Percentiles rank a stretch among this genome's conserved stretches.
phyloP scores from a whole-genome alignment of 495 filamentous ascomycete species.

The Immersiella caudata region DNA sequence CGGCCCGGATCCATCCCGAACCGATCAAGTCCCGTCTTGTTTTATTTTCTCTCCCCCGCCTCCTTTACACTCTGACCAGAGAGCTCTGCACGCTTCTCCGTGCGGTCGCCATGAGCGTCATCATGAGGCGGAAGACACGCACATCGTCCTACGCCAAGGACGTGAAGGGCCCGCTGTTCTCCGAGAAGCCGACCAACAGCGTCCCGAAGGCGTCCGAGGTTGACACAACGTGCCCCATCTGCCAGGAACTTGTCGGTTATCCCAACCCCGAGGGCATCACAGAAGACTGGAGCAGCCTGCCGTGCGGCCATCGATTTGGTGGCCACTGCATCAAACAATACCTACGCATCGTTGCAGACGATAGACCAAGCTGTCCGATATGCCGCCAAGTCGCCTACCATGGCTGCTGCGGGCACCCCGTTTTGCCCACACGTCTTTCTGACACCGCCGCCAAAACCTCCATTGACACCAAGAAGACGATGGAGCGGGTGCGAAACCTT shows the following conservation, averaged over 20 bases:
- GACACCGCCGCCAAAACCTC: neutral
- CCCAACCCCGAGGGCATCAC: conserved; percentile 41
- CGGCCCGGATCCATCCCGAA: neutral
- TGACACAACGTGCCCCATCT: conserved; percentile 47
- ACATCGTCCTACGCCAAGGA: conserved; percentile 6
- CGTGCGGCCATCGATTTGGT: conserved; percentile 51
- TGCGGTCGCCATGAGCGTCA: conserved; percentile 9
- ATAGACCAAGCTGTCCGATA: conserved; percentile 43
- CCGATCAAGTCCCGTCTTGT: neutral
- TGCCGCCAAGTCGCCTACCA: conserved; percentile 45
- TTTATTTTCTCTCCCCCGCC: neutral
- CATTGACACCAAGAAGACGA: neutral
- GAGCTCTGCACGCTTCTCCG: neutral
- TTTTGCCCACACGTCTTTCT: conserved; percentile 31
- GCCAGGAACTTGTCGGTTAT: conserved; percentile 45
- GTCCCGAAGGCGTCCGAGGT: conserved; percentile 20
- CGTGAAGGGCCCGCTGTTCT: conserved; percentile 18
- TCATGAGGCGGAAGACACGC: conserved; percentile 20
- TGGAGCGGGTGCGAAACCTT: neutral
- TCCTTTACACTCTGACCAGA: neutral
- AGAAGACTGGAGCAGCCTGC: conserved; percentile 47
- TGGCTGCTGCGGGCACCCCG: conserved; percentile 43
- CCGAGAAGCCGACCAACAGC: conserved; percentile 19
- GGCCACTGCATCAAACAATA: conserved; percentile 51
- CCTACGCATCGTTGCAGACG: conserved; percentile 42